A percentile compares a stretch with the other conserved stretches of the same genome.
These are phyloP conservation scores for Syzygium aromaticum DNA, from an alignment of 345 rosid species.

Conservation along the genomic window DNA sequence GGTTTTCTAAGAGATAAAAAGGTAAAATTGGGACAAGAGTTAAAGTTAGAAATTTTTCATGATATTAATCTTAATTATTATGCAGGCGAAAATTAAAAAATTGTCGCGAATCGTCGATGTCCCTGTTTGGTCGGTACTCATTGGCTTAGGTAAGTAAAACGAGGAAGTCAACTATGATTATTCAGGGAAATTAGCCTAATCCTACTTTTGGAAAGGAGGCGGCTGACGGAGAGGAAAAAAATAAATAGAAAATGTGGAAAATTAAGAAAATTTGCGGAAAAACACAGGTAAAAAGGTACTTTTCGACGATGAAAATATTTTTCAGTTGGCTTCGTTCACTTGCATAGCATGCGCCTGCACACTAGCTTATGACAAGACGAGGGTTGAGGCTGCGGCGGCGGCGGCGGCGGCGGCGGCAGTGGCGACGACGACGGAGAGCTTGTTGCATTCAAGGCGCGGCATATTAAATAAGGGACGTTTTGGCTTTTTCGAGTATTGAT, in stretches of 20 bases:
- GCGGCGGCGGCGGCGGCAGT: fast-evolving
- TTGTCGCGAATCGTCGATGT: background rate
- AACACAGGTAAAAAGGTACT: background rate
- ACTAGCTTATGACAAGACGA: background rate
- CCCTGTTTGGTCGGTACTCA: background rate
- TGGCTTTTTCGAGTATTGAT: background rate
- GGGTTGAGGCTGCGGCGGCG: background rate
- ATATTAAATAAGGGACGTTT: background rate
- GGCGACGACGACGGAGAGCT: background rate
- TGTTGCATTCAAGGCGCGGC: background rate
- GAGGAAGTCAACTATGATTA: background rate
- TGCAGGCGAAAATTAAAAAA: background rate
- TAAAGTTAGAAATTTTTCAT: too few relatives aligned
- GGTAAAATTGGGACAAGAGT: too few relatives aligned
- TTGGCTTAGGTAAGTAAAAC: too few relatives aligned
- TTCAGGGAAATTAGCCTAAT: background rate
- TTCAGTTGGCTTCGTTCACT: background rate
- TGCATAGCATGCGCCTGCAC: background rate
- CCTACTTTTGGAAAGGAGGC: background rate
- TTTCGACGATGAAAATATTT: fast-evolving
- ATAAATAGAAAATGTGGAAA: background rate
- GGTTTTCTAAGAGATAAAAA: too few relatives aligned
- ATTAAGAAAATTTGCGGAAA: background rate
- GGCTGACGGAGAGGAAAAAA: background rate
- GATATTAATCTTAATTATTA: too few relatives aligned